Base-by-base conservation (phyloP, 2,329 filamentous ascomycete genomes). In the Didymella lethalis region DNA sequence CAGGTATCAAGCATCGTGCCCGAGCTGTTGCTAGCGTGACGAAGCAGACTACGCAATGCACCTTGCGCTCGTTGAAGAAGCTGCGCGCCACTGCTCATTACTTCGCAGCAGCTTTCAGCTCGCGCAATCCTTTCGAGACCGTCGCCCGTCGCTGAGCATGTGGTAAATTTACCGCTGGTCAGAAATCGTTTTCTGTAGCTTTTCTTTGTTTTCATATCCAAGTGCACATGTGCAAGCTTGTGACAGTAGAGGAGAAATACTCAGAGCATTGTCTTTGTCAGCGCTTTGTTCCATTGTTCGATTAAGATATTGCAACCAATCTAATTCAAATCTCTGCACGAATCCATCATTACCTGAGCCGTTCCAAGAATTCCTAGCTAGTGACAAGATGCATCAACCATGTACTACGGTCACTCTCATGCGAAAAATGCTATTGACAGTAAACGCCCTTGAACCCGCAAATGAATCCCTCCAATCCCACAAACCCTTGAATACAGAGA, bases 111-210 rank as follows among this genome's bases (percentile, higher is more conserved):
- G 11, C 38, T 6, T 16, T 23, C 18, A 29, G 38, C 16, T n/a
- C 48, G 8, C 38, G 40, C n/a, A 34, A 28, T 23, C 48, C 28
- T 34, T 44, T 44, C 20, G 48, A 52, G 40, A 38, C 31, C 48
- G 11, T 11, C 3, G 36, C 29, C 10, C 20, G 16, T 6, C 26
- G 28, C 18, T 44, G 48, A 51, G 16, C 11, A 12, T 11, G 7
- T n/a, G 6, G 2, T 12, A 7, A 23, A 12, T 2, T 12, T 43
- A 18, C 26, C 7, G 38, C 34, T 43, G 40, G 20, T 4, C 20
- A 43, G 10, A 4, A 3, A 8, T 4, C 10, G n/a, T 11, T 23
- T 14, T 25, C 40, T 43, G 23, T 10, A 25, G 10, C 23, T n/a
- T 2, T 29, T 28, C 28, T 43, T 43, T 43, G 26, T 41, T 32